These are phyloP conservation scores for Aspergillaceae sp. DNA, from an alignment of 2,329 filamentous ascomycete species.

Conservation along the genomic window DNA sequence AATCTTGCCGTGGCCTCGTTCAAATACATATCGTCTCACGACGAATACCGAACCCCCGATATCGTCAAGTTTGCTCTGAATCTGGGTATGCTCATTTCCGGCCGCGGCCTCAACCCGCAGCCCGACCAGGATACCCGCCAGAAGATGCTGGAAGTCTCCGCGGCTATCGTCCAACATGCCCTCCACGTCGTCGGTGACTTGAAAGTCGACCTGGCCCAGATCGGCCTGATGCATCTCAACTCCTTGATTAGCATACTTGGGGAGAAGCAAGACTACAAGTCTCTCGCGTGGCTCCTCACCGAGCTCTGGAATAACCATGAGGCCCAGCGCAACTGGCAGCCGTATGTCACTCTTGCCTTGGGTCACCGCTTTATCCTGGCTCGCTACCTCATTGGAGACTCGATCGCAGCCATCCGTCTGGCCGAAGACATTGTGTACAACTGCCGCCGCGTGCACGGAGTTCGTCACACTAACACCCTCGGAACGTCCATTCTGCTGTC, in stretches of 20 bases:
- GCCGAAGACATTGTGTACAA: conserved; percentile 50
- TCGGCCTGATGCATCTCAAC: conserved; percentile 35
- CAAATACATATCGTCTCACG: conserved; percentile 26
- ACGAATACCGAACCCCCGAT: conserved; percentile 18
- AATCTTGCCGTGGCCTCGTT: conserved; percentile 27
- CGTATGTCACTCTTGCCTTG: conserved; percentile 39
- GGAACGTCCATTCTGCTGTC: conserved; percentile 43
- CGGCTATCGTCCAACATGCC: conserved; percentile 34
- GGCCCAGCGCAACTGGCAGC: conserved; percentile 34
- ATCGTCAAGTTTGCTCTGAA: conserved; percentile 30
- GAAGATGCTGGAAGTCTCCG: conserved; percentile 33
- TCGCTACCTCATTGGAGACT: conserved; percentile 41
- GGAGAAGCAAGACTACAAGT: conserved; percentile 38
- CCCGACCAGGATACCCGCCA: conserved; percentile 28
- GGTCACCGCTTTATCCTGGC: conserved; percentile 44
- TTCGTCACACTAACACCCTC: conserved; percentile 39
- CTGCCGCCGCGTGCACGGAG: conserved; percentile 44
- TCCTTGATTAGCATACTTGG: conserved; percentile 36
- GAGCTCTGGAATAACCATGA: conserved; percentile 40
- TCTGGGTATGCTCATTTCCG: conserved; percentile 26
- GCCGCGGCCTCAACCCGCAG: conserved; percentile 29
- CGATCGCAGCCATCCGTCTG: conserved; percentile 38
- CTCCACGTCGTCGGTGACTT: conserved; percentile 32
- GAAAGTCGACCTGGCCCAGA: conserved; percentile 37
- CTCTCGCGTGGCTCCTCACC: conserved; percentile 34